Evolutionary conservation across 1,284 basidiomycete species (phyloP).

Genomic region (Lentinula novae-zelandiae): DNA sequence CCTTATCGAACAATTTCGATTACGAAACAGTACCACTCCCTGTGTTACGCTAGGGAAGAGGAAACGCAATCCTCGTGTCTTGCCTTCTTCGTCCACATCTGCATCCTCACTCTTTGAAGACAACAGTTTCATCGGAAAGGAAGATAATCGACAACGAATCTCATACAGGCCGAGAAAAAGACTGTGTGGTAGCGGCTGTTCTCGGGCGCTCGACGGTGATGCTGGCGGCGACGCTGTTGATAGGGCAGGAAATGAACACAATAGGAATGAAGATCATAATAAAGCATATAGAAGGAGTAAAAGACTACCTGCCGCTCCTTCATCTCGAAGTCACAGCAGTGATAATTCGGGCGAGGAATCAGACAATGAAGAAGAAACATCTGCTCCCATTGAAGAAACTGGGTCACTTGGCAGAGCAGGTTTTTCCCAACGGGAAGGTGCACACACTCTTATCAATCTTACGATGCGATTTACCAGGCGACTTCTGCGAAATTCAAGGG

Average conservation of each 20-base stretch:
- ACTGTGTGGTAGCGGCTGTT: not conserved
- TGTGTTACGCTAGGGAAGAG: not conserved
- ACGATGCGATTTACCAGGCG: not conserved
- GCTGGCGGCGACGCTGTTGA: not conserved
- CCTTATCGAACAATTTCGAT: not conserved
- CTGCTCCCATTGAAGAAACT: not conserved
- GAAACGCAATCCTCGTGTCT: not conserved
- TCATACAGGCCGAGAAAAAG: not conserved
- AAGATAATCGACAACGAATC: not conserved
- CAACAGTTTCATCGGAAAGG: not conserved
- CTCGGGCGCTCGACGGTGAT: not conserved
- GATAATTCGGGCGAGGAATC: not conserved
- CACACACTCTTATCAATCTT: not conserved
- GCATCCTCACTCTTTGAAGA: not conserved
- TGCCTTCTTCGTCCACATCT: not conserved
- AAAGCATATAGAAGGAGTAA: not conserved
- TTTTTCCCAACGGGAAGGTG: not conserved
- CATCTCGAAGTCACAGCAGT: not conserved
- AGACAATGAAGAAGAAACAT: not conserved
- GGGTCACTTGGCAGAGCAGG: not conserved
- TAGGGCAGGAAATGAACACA: not conserved
- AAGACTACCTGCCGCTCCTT: not conserved
- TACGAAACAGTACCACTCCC: not conserved
- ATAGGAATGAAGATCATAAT: not conserved
- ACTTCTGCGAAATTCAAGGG: not conserved